These are phyloP conservation scores for Aquilaria sinensis DNA, from an alignment of 345 rosid genomes.

Conservation along the genomic window DNA sequence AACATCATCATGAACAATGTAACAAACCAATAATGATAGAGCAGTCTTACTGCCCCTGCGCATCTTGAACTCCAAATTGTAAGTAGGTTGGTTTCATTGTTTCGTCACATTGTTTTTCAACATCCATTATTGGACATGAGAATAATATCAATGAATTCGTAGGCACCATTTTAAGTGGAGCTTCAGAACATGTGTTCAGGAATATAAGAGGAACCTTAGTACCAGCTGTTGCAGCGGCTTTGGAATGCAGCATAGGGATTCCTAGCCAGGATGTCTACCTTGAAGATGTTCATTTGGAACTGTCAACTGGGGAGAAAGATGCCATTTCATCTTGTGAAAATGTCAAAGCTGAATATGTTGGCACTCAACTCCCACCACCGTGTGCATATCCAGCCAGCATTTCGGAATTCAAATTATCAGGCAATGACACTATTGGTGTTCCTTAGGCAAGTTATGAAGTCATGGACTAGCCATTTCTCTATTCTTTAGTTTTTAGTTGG, in stretches of 20 bases:
- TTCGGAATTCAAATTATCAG: too few species aligned
- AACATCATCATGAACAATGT: slow-evolving; percentile 47
- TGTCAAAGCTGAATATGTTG: slow-evolving; percentile 44
- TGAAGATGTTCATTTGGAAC: slow-evolving; percentile 43
- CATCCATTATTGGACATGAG: neutral
- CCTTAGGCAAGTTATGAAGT: too few species aligned
- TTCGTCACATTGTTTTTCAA: neutral
- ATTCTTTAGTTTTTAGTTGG: too few species aligned
- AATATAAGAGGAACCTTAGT: slow-evolving; percentile 31
- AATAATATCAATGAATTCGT: neutral
- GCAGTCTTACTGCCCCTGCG: slow-evolving; percentile 48
- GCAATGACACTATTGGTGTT: too few species aligned
- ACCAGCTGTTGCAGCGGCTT: slow-evolving; percentile 25
- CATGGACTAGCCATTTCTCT: too few species aligned
- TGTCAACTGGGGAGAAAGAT: slow-evolving; percentile 26
- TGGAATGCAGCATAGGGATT: slow-evolving; percentile 24
- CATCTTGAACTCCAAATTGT: slow-evolving; percentile 38
- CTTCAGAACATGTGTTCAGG: slow-evolving; percentile 26
- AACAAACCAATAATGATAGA: slow-evolving; percentile 52
- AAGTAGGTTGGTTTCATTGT: neutral
- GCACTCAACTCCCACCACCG: slow-evolving; percentile 53
- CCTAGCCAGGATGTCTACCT: slow-evolving; percentile 33
- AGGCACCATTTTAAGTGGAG: slow-evolving; percentile 28
- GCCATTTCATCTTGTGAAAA: slow-evolving; percentile 43
- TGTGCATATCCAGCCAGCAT: slow-evolving; percentile 16